A percentile compares a stretch with the other conserved stretches of the same genome.
These are phyloP conservation scores for Zea mays DNA, from an alignment of 176 grass and related monocot species.

Conservation along the genomic window Zm-B73-REFERENCE-NAM-5.0 NC_050097.1:40271001-40271500, in stretches of 20 bases:
- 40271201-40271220: constrained; percentile 23
- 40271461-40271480: constrained; percentile 55
- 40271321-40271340: constrained; percentile 37
- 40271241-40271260: constrained; percentile 1
- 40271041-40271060: constrained; percentile 54
- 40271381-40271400: constrained; percentile 40
- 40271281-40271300: constrained; percentile 14
- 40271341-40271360: constrained; percentile 31
- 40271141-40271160: constrained; percentile 13
- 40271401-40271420: constrained; percentile 44
- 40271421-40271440: constrained; percentile 54
- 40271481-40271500: constrained; percentile 58
- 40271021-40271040: constrained; percentile 51
- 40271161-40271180: background rate
- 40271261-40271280: constrained; percentile 19
- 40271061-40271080: constrained; percentile 37
- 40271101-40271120: constrained; percentile 6
- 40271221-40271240: constrained; percentile 3
- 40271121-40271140: background rate
- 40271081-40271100: constrained; percentile 42
- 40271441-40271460: constrained; percentile 43
- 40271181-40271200: constrained; percentile 32
- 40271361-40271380: constrained; percentile 51
- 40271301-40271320: constrained; percentile 44
- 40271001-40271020: constrained; percentile 67